These are phyloP conservation scores for Dryas alaskensis DNA, from an alignment of 306 rosid species.

Conservation along the genomic window DNA sequence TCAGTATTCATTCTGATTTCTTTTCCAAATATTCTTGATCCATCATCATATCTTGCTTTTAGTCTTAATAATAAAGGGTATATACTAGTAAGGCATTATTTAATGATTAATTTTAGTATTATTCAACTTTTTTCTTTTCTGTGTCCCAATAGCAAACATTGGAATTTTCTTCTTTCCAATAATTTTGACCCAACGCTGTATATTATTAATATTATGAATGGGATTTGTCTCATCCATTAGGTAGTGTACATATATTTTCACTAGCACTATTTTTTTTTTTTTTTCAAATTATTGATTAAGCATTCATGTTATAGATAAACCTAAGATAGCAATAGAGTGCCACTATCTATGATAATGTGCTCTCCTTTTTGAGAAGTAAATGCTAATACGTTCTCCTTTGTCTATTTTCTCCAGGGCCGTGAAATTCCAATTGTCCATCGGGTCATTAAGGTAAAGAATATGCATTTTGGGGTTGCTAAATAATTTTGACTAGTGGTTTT, in stretches of 20 bases:
- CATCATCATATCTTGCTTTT: neutral
- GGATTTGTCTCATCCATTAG: neutral
- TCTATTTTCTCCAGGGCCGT: slow-evolving; percentile 58
- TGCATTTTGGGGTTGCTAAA: neutral
- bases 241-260: neutral
- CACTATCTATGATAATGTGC: slow-evolving; percentile 5
- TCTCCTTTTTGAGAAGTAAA: slow-evolving; percentile 11
- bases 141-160: neutral
- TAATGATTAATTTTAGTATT: neutral
- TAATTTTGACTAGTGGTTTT: neutral
- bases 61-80: neutral
- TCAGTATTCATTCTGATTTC: neutral
- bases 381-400: neutral
- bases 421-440: slow-evolving; percentile 98
- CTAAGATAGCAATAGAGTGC: neutral
- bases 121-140: neutral
- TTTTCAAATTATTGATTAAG: neutral
- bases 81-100: neutral
- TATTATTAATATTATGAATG: neutral
- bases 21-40: neutral
- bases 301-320: neutral
- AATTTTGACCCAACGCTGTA: neutral
- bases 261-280: too few species aligned
- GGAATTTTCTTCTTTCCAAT: neutral
- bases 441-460: slow-evolving; percentile 65